phyloP scores from a whole-genome alignment of 495 filamentous ascomycete genomes.

The Aspergillus bridgeri region DNA sequence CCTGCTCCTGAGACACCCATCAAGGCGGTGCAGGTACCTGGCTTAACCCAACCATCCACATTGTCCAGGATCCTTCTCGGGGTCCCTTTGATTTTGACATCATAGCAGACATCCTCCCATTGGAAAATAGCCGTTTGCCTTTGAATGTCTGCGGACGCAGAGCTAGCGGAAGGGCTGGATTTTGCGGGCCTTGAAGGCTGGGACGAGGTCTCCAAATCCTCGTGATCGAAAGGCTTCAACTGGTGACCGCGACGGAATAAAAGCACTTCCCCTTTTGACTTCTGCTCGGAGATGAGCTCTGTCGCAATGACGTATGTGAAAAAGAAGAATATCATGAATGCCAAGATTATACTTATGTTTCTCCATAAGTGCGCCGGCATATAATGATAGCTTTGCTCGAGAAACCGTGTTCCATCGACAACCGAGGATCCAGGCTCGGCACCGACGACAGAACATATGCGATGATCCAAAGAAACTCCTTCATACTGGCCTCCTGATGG shows the following conservation, averaged over 20 bases:
- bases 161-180: conserved; percentile 37
- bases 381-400: conserved; percentile 54
- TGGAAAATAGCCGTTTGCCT: conserved; percentile 66
- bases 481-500: conserved; percentile 39
- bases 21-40: conserved; percentile 62
- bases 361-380: conserved; percentile 59
- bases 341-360: conserved; percentile 67
- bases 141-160: conserved; percentile 47
- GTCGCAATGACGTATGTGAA: conserved; percentile 41
- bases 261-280: conserved; percentile 51
- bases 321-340: conserved; percentile 62
- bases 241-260: conserved; percentile 47
- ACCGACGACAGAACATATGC: conserved; percentile 55
- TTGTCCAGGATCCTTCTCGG: conserved; percentile 58
- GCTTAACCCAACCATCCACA: conserved; percentile 64
- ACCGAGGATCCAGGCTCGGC: conserved; percentile 41
- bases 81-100: conserved; percentile 59
- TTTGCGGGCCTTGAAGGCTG: conserved; percentile 32
- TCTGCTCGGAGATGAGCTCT: conserved; percentile 46
- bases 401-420: conserved; percentile 55
- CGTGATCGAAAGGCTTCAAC: conserved; percentile 16
- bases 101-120: conserved; percentile 75
- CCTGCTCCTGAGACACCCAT: conserved; percentile 65
- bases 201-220: conserved; percentile 31
- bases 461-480: conserved; percentile 11